phyloP scores from a whole-genome alignment of 495 filamentous ascomycete species.

The Cairneyella variabilis region DNA sequence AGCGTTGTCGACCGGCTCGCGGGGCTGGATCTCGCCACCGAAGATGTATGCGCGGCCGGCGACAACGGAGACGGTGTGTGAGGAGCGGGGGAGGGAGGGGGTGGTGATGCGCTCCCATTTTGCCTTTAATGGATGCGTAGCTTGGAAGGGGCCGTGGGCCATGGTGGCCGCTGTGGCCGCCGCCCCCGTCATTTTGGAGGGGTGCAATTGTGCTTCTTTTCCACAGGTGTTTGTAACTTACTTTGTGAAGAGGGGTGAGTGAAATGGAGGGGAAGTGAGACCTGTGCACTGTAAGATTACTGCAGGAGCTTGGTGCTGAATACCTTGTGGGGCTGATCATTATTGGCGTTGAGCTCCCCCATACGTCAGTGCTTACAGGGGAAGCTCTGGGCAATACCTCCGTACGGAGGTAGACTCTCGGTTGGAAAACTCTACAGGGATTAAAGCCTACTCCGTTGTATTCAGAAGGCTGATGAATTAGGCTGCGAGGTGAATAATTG shows the following conservation, averaged over 20 bases:
- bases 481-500: too few relatives aligned
- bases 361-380: not conserved
- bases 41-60: conserved; percentile 66
- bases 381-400: too few relatives aligned
- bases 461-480: too few relatives aligned
- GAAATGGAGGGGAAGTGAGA: too few relatives aligned
- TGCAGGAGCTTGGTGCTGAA: too few relatives aligned
- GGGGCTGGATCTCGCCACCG: conserved; percentile 51
- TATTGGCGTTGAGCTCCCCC: too few relatives aligned
- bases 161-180: conserved; percentile 14
- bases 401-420: too few relatives aligned
- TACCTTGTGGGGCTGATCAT: not conserved
- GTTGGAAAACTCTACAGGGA: too few relatives aligned
- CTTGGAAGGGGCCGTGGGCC: conserved; percentile 20
- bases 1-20: conserved; percentile 60
- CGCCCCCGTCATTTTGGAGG: conserved; percentile 23
- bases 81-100: conserved; percentile 58
- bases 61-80: conserved; percentile 65
- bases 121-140: conserved; percentile 37
- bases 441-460: too few relatives aligned
- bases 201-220: not conserved
- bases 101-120: conserved; percentile 54
- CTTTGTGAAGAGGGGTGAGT: not conserved
- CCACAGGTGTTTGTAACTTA: not conserved
- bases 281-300: too few relatives aligned